Evolutionary conservation across 345 rosid species (phyloP), one percentile per base, ranked within the genome.

Genomic region (Gossypioides kirkii): DNA sequence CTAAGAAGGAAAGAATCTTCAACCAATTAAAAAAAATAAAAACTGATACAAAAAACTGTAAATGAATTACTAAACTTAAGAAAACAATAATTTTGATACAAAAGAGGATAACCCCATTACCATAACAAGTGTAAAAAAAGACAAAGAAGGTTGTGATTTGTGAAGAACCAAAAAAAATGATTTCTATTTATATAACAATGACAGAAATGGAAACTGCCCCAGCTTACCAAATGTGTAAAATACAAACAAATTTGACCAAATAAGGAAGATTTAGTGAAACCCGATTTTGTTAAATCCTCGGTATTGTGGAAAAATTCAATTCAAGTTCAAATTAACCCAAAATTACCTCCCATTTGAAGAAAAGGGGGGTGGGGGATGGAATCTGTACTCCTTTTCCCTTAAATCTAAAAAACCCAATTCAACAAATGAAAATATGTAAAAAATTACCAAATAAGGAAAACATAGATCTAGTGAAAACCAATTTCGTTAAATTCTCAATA

Each of bases 1-100:
- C 45, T 26, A 53, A 47, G 45, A 74, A 77, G 73, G 61, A 74
- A 78, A 38, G 69, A 52, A 84, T 67, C 69, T 43, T 67, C 54
- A 71, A 23, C 58, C 32, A 71, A 70, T 23, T 65, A 23, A 72
- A 64, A 78, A 22, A 52, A 2, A 8, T 32, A 32, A 32, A 28
- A 32, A 32, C 5, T 32, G 4, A 32, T 32, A 32, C 38, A 32
- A 4, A 32, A 32, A 32, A 32, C 7, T 32, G 38, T 6, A 32
- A 32, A 32, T 32, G 38, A 5, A 66, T 66, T 45, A 1, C 22
- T 13, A 23, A 4, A 45, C 32, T 22, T 46, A 43, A 46, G 59
- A 22, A 67, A 9, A 23, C 28, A 20, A 12, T 4, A 67, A 47
- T 25, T 32, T 66, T 13, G 36, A 45, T 13, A 23, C 36, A 66